Percentiles rank a stretch among this genome's conserved stretches.
These are phyloP conservation scores for Anastatica hierochuntica DNA, from an alignment of 345 rosid species.

Conservation along the genomic window DNA sequence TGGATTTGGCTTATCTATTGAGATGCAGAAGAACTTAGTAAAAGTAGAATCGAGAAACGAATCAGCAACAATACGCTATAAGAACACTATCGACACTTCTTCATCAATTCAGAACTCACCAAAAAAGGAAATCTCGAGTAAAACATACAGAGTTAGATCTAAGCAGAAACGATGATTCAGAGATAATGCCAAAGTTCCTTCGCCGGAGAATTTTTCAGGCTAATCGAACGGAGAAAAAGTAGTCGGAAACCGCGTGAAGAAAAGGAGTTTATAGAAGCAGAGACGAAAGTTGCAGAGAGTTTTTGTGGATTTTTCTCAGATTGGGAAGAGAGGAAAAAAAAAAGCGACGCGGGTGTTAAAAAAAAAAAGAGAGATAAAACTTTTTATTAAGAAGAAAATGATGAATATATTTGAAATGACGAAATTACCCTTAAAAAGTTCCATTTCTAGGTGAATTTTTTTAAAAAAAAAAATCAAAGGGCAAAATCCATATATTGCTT, in stretches of 20 bases:
- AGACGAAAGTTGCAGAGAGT: too few relatives aligned
- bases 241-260: background rate
- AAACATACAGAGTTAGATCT: slow-evolving; percentile 14
- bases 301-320: slow-evolving; percentile 4
- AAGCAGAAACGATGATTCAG: background rate
- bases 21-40: background rate
- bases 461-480: too few relatives aligned
- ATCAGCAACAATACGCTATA: background rate
- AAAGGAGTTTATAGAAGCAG: background rate
- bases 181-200: slow-evolving; percentile 3
- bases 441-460: too few relatives aligned
- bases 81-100: background rate
- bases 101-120: background rate
- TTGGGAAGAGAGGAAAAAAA: background rate
- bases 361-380: slow-evolving; percentile 2
- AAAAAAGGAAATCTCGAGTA: slow-evolving; percentile 8
- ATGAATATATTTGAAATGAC: slow-evolving; percentile 6
- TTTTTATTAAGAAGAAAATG: too few relatives aligned
- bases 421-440: slow-evolving; percentile 1
- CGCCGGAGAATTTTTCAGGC: background rate
- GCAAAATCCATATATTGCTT: too few relatives aligned
- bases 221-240: background rate
- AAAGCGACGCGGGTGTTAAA: slow-evolving; percentile 25
- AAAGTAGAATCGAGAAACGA: slow-evolving; percentile 8
- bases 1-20: background rate